Conservation (phyloP, 495 filamentous ascomycete genomes). For the Xylaria curta region DNA sequence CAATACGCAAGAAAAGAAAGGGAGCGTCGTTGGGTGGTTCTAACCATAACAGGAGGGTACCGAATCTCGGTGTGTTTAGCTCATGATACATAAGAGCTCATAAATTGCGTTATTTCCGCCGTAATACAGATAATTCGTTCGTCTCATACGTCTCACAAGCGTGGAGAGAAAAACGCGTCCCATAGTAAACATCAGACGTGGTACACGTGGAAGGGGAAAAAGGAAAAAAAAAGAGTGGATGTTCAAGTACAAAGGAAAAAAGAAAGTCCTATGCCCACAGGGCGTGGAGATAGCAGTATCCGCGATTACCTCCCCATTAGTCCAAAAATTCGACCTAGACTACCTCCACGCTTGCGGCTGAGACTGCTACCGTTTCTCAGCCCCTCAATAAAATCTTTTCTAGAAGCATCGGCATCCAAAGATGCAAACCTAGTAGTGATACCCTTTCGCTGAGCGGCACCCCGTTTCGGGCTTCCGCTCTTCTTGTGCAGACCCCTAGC, state of each 20-base stretch:
- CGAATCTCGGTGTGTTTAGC: neutral
- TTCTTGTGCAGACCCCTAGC: slow-evolving; percentile 42
- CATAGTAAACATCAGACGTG: slow-evolving; percentile 21
- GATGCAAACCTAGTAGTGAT: neutral
- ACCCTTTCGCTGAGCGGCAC: slow-evolving; percentile 21
- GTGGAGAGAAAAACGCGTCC: neutral
- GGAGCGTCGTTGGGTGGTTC: neutral
- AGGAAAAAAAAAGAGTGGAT: neutral
- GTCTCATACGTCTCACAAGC: slow-evolving; percentile 2
- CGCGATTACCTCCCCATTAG: slow-evolving; percentile 26
- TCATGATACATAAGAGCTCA: neutral
- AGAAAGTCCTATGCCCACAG: neutral
- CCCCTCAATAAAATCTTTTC: slow-evolving; percentile 21
- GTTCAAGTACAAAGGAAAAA: neutral
- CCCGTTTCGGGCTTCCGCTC: slow-evolving; percentile 38
- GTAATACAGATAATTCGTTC: neutral
- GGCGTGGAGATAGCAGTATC: neutral
- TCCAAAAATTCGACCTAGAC: slow-evolving; percentile 39
- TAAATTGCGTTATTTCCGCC: slow-evolving; percentile 2
- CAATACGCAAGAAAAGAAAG: neutral
- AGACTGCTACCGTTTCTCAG: slow-evolving; percentile 19
- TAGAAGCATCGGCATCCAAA: slow-evolving; percentile 21
- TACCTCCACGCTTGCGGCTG: slow-evolving; percentile 39
- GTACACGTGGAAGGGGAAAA: neutral
- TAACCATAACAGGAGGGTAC: neutral